phyloP scores from a whole-genome alignment of 306 rosid genomes.

The Cicer chorassanicum region DNA sequence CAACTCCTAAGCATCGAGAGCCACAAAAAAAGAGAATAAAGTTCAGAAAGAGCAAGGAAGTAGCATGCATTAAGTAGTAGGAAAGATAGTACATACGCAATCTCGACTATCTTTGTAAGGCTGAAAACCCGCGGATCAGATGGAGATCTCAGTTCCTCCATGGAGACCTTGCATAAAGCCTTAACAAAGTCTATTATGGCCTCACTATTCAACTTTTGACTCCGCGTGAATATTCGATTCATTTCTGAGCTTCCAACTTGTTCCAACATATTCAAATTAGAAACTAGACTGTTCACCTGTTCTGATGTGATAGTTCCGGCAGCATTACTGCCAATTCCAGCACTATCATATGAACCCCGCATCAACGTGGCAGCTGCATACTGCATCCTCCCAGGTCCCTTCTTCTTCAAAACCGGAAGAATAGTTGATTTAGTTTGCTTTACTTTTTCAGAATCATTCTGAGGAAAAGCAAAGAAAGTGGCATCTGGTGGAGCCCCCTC shows the following conservation, averaged over 20 bases:
- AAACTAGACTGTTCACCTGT: conserved; percentile 92
- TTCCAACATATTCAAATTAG: conserved; percentile 94
- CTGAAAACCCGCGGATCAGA: conserved; percentile 99
- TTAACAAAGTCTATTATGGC: conserved; percentile 96
- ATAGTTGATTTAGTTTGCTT: conserved; percentile 82
- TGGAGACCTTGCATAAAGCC: conserved; percentile 97
- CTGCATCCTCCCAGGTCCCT: conserved; percentile 95
- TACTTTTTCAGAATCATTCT: conserved; percentile 79
- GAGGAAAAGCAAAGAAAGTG: conserved; percentile 94
- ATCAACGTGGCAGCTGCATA: conserved; percentile 84
- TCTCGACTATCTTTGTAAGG: conserved; percentile 98
- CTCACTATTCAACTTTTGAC: conserved; percentile 97
- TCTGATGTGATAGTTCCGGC: conserved; percentile 87
- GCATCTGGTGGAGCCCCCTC: conserved; percentile 99
- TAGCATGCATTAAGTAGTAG: conserved; percentile 30
- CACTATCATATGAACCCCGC: conserved; percentile 99
- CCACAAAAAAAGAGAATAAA: background rate
- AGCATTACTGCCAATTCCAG: conserved; percentile 88
- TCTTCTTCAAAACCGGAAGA: conserved; percentile 90
- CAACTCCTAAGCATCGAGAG: conserved; percentile 17
- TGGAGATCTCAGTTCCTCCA: conserved; percentile 95
- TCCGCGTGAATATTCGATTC: conserved; percentile 93
- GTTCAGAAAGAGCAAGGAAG: conserved; percentile 28
- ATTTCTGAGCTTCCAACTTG: conserved; percentile 99
- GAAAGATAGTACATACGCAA: conserved; percentile 76